phyloP scores from a whole-genome alignment of 192 early-diverging fungal species.

The Mortierella hygrophila region DNA sequence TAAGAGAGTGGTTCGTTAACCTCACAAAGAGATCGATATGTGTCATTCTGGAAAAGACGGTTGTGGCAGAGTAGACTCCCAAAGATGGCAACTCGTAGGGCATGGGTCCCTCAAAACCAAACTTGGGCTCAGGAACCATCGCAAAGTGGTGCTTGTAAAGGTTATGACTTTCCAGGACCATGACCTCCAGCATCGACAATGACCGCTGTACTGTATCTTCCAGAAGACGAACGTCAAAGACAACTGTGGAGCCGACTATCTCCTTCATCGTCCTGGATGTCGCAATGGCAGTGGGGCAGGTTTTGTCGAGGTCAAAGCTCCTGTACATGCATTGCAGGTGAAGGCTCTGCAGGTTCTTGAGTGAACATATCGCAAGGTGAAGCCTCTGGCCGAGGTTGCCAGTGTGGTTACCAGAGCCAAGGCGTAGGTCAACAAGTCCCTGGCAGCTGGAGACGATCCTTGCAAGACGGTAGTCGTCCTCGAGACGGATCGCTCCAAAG shows the following conservation, averaged over 20 bases:
- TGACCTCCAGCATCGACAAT: neutral
- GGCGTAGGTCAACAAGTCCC: neutral
- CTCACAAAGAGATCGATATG: slow-evolving; percentile 1
- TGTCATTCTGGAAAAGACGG: neutral
- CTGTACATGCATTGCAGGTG: neutral
- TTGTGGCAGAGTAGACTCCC: neutral
- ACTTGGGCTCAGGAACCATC: neutral
- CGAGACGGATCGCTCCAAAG: neutral
- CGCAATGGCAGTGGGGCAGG: neutral
- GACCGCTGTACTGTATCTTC: neutral
- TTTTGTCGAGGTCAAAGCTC: neutral
- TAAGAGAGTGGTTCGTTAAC: neutral
- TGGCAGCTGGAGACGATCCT: neutral
- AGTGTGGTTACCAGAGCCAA: neutral
- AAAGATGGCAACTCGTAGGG: neutral
- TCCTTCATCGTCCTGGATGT: neutral
- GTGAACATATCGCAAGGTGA: neutral
- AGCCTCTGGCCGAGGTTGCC: neutral
- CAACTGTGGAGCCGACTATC: neutral
- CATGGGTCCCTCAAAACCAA: neutral
- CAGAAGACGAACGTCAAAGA: neutral
- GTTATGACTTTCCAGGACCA: neutral
- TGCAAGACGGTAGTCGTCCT: neutral
- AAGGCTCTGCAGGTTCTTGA: neutral
- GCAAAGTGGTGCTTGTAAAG: neutral